Evolutionary conservation across 805 yeast species (phyloP).

Genomic region (Huiozyma naganishii): DNA sequence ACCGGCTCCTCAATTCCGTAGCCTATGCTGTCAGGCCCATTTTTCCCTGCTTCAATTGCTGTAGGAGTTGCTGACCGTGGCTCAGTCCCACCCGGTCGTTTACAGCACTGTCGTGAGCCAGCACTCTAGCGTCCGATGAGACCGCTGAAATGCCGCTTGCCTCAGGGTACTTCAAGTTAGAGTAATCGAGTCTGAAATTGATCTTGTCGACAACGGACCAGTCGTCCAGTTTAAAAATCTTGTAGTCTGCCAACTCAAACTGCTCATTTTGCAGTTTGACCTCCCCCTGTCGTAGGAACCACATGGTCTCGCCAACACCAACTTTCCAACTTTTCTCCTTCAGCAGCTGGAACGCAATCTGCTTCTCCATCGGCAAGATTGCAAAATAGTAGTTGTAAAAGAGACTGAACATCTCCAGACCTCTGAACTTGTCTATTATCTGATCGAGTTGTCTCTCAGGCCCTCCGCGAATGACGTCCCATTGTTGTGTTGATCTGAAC

Average conservation of each 20-base stretch:
- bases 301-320: conserved; percentile 23
- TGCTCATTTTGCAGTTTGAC: conserved; percentile 30
- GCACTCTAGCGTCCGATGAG: not conserved
- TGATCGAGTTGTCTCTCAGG: conserved; percentile 6
- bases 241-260: conserved; percentile 35
- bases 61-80: conserved; percentile 24
- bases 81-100: conserved; percentile 3
- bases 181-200: conserved; percentile 32
- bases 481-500: conserved; percentile 25
- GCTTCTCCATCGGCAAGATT: conserved; percentile 32
- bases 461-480: conserved; percentile 24
- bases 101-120: not conserved
- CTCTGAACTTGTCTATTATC: conserved; percentile 20
- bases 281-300: conserved; percentile 33
- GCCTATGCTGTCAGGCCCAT: not conserved
- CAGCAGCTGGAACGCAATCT: conserved; percentile 27
- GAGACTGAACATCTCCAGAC: conserved; percentile 28
- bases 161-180: conserved; percentile 9
- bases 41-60: conserved; percentile 21
- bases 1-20: no score
- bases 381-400: conserved; percentile 37
- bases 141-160: not conserved
- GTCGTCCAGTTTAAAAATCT: conserved; percentile 33
- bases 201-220: conserved; percentile 35
- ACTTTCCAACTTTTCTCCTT: conserved; percentile 32